Conservation (phyloP, 169 alveolate species). For the Nephromyces sp. region DNA sequence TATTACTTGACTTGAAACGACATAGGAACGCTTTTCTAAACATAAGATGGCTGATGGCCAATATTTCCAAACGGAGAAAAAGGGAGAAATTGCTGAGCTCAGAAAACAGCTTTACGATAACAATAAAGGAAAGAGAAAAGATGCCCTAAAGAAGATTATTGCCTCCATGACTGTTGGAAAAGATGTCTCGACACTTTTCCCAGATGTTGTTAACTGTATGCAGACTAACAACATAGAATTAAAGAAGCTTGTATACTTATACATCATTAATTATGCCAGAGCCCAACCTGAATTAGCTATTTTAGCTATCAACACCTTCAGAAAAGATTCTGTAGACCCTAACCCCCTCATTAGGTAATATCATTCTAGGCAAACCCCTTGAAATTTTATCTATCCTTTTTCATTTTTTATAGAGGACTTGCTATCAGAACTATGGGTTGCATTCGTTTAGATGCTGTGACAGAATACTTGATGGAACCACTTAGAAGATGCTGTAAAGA, state of each 20-base stretch:
- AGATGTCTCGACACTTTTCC: conserved; percentile 96
- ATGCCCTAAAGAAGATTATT: conserved; percentile 73
- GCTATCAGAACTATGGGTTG: conserved; percentile 99
- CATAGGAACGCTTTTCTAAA: too few relatives aligned
- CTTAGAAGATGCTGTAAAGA: conserved; percentile 59
- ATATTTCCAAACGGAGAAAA: conserved; percentile 42
- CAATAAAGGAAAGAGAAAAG: conserved; percentile 48
- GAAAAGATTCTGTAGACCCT: conserved; percentile 64
- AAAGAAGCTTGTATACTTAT: conserved; percentile 79
- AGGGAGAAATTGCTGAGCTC: conserved; percentile 42
- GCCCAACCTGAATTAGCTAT: conserved; percentile 96
- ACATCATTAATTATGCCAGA: conserved; percentile 94
- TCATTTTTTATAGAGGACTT: conserved; percentile 57
- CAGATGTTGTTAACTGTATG: conserved; percentile 96
- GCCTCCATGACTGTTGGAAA: conserved; percentile 99
- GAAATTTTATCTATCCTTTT: too few relatives aligned
- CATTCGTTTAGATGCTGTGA: conserved; percentile 86
- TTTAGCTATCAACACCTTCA: conserved; percentile 93
- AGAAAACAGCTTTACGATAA: conserved; percentile 38
- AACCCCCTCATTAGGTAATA: conserved; percentile 78
- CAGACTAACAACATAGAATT: conserved; percentile 90
- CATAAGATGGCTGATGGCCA: conserved; percentile 27
- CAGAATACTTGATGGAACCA: conserved; percentile 90
- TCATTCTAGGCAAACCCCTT: too few relatives aligned
- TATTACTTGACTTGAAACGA: too few relatives aligned